Conservation (phyloP, 2,329 filamentous ascomycete genomes). For the Teratosphaeria viscida region DNA sequence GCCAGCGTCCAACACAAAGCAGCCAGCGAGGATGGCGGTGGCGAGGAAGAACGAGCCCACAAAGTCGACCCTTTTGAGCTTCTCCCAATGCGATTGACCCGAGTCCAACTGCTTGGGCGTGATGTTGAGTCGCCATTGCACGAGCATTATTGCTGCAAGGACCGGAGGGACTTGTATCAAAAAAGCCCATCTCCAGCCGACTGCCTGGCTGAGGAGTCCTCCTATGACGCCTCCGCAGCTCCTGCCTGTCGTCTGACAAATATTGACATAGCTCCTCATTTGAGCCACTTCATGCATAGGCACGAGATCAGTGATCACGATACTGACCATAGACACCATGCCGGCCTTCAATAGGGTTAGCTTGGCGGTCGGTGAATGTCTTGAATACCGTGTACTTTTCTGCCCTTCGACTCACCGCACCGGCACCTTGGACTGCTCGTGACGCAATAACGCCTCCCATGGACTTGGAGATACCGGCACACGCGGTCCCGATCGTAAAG, state of each 20-base stretch:
- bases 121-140: slow-evolving; percentile 48
- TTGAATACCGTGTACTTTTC: too few relatives aligned
- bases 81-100: slow-evolving; percentile 53
- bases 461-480: slow-evolving; percentile 53
- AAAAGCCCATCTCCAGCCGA: slow-evolving; percentile 73
- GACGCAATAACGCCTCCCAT: slow-evolving; percentile 58
- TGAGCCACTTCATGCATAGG: slow-evolving; percentile 58
- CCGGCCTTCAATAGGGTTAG: slow-evolving; percentile 36
- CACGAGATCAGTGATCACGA: slow-evolving; percentile 62
- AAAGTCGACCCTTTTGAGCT: slow-evolving; percentile 62
- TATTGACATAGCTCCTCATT: slow-evolving; percentile 66
- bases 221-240: slow-evolving; percentile 59
- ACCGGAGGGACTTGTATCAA: slow-evolving; percentile 60
- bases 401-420: slow-evolving; percentile 32
- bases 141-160: slow-evolving; percentile 52
- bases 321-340: slow-evolving; percentile 59
- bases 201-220: slow-evolving; percentile 60
- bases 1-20: slow-evolving; percentile 62
- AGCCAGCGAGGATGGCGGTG: slow-evolving; percentile 52
- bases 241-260: slow-evolving; percentile 59
- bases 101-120: slow-evolving; percentile 50
- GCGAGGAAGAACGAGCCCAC: slow-evolving; percentile 58
- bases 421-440: slow-evolving; percentile 52
- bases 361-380: too few relatives aligned
- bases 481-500: slow-evolving; percentile 54